Base-by-base conservation (phyloP, 495 filamentous ascomycete species). In the Podospora bellae-mahoneyi region DNA sequence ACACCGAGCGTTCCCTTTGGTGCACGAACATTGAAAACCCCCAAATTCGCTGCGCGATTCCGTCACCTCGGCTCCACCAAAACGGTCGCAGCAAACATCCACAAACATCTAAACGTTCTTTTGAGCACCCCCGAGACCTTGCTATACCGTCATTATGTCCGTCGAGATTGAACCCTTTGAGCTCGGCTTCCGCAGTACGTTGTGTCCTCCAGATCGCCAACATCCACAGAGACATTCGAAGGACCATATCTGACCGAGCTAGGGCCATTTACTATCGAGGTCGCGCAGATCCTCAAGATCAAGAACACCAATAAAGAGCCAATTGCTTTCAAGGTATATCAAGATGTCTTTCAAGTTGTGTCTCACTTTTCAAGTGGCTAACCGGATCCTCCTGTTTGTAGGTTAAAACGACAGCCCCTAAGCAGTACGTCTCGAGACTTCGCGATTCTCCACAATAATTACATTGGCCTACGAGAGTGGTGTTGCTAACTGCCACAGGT, bases 351-450 rank as follows among this genome's bases (percentile, higher is more conserved):
- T 48, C 39, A 48, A 48, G 5, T 16, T 48, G 19, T 58, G 19
- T 58, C 18, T 57, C 19, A 58, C 13, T 2, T 15, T 20, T 7
- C 56, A 59, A 59, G 15, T 32, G 34, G 58, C 56, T 58, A 66
- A 65, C 67, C 71, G 9, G 9, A 59, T 68, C n/a, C 32, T 19
- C n/a, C 27, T 32, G 27, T 28, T 13, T 44, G 54, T 67, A 97
- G 94, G 95, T 99, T 77, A 99, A 99, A 88, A 99, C 95, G 54
- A 99, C 95, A 66, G 96, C 96, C 30, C 95, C 96, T 5, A 98
- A 99, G 80, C 94, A 97, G 94, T 99, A 92, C 75, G 92, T 69
- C 34, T 65, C 56, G 56, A 30, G 23, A 30, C 23, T 54, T 65
- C 39, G 39, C 39, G 39, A 48, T 48, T 48, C 39, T 48, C 39